These are phyloP conservation scores for Verticillium nonalfalfae DNA, from an alignment of 2,329 filamentous ascomycete genomes.

Conservation along the genomic window DNA sequence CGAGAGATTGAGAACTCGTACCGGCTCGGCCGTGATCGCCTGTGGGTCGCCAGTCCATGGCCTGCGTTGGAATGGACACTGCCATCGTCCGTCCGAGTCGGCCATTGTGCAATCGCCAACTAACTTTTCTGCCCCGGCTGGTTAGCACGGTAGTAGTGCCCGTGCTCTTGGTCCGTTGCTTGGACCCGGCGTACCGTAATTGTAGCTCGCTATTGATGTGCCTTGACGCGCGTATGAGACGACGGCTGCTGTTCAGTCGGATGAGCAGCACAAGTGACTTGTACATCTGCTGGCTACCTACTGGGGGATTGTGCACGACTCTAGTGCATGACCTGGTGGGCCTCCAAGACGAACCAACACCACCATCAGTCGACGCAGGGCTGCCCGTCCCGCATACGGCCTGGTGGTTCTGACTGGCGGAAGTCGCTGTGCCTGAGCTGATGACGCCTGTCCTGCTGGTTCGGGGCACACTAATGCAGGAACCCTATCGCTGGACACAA, in stretches of 20 bases:
- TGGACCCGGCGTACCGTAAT: background rate
- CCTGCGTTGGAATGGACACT: background rate
- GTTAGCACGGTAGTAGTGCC: background rate
- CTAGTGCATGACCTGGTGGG: background rate
- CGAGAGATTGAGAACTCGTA: background rate
- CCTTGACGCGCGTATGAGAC: background rate
- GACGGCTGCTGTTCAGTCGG: background rate
- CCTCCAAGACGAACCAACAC: background rate
- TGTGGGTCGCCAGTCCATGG: background rate
- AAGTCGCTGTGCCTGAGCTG: background rate
- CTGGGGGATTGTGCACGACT: background rate
- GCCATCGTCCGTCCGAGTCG: background rate
- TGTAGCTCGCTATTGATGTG: background rate
- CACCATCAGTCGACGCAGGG: background rate
- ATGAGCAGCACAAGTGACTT: background rate
- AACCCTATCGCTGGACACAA: background rate
- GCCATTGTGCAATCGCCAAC: background rate
- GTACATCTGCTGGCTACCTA: too few relatives aligned
- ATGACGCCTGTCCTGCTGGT: background rate
- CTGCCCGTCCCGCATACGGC: background rate
- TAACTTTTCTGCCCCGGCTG: background rate
- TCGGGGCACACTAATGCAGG: conserved; percentile 2
- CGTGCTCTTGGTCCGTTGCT: background rate
- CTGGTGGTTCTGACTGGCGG: background rate
- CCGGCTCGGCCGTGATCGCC: background rate